Percentiles rank a stretch among this genome's conserved stretches.
Evolutionary conservation across 371 early-diverging fungal genomes (phyloP).

Genomic region (Mortierella sp.): DNA sequence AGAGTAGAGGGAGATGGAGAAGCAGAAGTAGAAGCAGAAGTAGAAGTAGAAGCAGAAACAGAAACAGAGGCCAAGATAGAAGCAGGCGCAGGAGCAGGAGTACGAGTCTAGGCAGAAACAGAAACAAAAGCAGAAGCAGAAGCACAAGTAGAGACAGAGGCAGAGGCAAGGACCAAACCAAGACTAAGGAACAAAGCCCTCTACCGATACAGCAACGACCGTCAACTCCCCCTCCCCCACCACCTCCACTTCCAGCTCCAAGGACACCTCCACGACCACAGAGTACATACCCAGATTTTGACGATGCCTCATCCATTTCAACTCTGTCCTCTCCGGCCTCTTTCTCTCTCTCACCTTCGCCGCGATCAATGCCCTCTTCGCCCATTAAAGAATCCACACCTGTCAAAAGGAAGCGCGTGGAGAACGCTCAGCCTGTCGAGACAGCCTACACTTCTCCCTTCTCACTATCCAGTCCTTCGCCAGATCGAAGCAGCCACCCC

Average conservation of each 20-base stretch:
- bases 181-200: not conserved
- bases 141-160: not conserved
- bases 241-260: slow-evolving; percentile 15
- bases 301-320: slow-evolving; percentile 42
- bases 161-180: not conserved
- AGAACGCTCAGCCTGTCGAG: slow-evolving; percentile 19
- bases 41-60: slow-evolving; percentile 13
- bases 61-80: slow-evolving; percentile 6
- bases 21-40: slow-evolving; percentile 16
- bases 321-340: slow-evolving; percentile 49
- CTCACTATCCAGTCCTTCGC: slow-evolving; percentile 33
- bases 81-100: slow-evolving; percentile 23
- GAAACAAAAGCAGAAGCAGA: slow-evolving; percentile 5
- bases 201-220: not conserved
- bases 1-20: slow-evolving; percentile 13
- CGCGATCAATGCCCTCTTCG: slow-evolving; percentile 21
- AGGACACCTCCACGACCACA: slow-evolving; percentile 22
- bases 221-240: slow-evolving; percentile 3
- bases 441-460: slow-evolving; percentile 28
- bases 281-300: slow-evolving; percentile 26
- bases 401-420: slow-evolving; percentile 28
- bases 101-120: slow-evolving; percentile 14
- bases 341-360: slow-evolving; percentile 29
- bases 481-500: slow-evolving; percentile 16
- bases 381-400: slow-evolving; percentile 21